These are phyloP conservation scores for Diaporthe velutina DNA, from an alignment of 2,329 filamentous ascomycete species.

Conservation along the genomic window DNA sequence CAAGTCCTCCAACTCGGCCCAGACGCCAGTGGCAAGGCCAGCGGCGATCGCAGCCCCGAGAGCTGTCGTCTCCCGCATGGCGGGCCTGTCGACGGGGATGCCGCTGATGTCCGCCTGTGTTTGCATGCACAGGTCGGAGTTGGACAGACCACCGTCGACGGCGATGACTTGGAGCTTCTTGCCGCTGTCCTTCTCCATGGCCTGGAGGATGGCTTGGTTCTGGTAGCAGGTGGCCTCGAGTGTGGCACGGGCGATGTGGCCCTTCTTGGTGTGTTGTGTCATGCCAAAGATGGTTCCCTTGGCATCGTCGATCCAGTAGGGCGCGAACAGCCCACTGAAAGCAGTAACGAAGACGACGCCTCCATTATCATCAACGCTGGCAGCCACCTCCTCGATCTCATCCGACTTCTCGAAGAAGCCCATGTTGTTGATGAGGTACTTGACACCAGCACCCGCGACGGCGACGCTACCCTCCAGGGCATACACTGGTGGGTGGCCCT, in stretches of 20 bases:
- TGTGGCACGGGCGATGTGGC: constrained; percentile 89
- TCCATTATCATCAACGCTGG: constrained; percentile 76
- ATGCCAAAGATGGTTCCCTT: constrained; percentile 90
- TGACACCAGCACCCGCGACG: constrained; percentile 84
- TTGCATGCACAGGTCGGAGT: constrained; percentile 91
- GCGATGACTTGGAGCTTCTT: constrained; percentile 81
- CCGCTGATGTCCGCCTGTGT: constrained; percentile 88
- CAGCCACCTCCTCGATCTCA: constrained; percentile 64
- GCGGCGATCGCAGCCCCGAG: constrained; percentile 91
- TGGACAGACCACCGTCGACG: constrained; percentile 91
- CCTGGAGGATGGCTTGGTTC: constrained; percentile 90
- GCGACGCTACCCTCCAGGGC: constrained; percentile 88
- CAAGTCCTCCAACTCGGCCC: constrained; percentile 81
- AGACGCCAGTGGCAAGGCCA: constrained; percentile 85
- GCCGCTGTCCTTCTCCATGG: constrained; percentile 89
- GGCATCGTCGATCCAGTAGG: constrained; percentile 95
- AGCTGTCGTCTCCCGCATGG: constrained; percentile 92
- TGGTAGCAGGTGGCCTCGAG: constrained; percentile 94
- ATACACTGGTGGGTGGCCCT: constrained; percentile 73
- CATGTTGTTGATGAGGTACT: constrained; percentile 77
- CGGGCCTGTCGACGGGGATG: constrained; percentile 85
- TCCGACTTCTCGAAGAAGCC: constrained; percentile 67
- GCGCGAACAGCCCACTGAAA: constrained; percentile 90
- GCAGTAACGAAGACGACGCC: constrained; percentile 90
- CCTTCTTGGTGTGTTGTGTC: constrained; percentile 85